Evolutionary conservation across 176 grass and related monocot species (phyloP), one percentile per base, ranked within the genome.

Genomic region (Oryza meyeriana): DNA sequence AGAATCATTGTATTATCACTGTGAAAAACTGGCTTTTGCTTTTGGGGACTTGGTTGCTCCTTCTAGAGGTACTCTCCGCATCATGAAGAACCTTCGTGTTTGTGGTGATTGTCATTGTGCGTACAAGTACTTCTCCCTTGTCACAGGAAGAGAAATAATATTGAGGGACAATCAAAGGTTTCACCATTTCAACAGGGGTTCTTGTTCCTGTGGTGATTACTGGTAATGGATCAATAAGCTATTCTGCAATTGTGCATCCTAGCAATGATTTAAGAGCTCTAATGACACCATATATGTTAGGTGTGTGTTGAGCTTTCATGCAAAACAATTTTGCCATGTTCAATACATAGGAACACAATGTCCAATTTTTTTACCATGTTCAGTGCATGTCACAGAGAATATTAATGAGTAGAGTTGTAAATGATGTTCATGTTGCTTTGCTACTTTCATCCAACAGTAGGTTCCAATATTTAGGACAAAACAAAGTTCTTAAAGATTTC

Each of bases 71-170:
- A 69, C 81, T 14, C 76, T 88, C 24, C 76, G 69, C 59, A 79
- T 84, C 69, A 88, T 88, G 87, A 88, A 88, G 75, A 83, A 87
- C 71, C 71, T 87, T 68, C 78, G 62, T 41, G 75, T 79, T 52
- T 88, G 86, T 74, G 81, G 81, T 25, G 86, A 88, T 67, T 88
- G 86, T 29, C 78, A 87, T 67, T 47, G 61, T 41, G 85, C 81
- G 6, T 84, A 75, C 68, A 88, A 80, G 67, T 74, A 75, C 69
- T 84, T 88, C 67, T 88, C 87, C 31, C 61, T 84, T 29, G 24
- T 84, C 22, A 88, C 81, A 42, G 66, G 40, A 65, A 80, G 87
- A 74, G 64, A 88, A 65, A 86, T 78, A 73, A 55, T 86, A 38
- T 66, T 86, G 83, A 86, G 79, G 44, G 79, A 86, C 79, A 90